Percentiles rank a stretch among this genome's conserved stretches.
phyloP scores from a whole-genome alignment of 179 eudicot genomes.

The Pouteria campechiana region DNA sequence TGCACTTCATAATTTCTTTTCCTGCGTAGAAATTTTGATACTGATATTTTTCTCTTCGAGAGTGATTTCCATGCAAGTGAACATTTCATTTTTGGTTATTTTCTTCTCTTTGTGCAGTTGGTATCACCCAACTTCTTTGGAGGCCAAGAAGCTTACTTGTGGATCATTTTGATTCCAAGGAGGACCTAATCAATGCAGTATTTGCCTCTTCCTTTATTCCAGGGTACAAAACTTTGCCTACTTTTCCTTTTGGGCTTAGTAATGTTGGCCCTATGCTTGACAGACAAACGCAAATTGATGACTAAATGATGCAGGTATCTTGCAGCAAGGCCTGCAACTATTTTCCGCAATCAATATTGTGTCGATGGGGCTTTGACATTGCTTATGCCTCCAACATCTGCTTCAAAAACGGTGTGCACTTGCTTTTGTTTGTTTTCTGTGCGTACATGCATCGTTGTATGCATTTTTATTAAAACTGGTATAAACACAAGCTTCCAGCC shows the following conservation, averaged over 20 bases:
- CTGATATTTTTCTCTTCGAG: too few species aligned
- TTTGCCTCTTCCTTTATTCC: slow-evolving; percentile 96
- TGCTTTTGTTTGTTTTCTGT: slow-evolving; percentile 7
- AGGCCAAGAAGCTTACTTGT: slow-evolving; percentile 87
- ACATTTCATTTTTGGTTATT: background rate
- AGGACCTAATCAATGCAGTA: slow-evolving; percentile 90
- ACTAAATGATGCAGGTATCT: slow-evolving; percentile 59
- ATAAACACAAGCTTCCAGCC: too few species aligned
- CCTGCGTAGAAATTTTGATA: too few species aligned
- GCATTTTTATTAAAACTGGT: too few species aligned
- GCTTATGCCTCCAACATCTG: slow-evolving; percentile 99
- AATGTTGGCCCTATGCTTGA: slow-evolving; percentile 1
- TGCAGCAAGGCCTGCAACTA: slow-evolving; percentile 92
- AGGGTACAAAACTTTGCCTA: slow-evolving; percentile 37
- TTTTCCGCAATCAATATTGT: slow-evolving; percentile 85
- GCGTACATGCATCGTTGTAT: too few species aligned
- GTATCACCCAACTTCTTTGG: slow-evolving; percentile 91
- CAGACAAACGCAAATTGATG: slow-evolving; percentile 1
- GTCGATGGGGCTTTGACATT: slow-evolving; percentile 94
- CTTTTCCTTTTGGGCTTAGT: background rate
- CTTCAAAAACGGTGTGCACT: slow-evolving; percentile 63
- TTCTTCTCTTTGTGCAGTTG: slow-evolving; percentile 39
- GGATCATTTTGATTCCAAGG: slow-evolving; percentile 95
- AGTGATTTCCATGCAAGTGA: too few species aligned
- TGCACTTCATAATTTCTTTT: too few species aligned